Percentiles rank a stretch among this genome's conserved stretches.
phyloP scores from a whole-genome alignment of 371 early-diverging fungal species.

The Gilbertella persicaria region DNA sequence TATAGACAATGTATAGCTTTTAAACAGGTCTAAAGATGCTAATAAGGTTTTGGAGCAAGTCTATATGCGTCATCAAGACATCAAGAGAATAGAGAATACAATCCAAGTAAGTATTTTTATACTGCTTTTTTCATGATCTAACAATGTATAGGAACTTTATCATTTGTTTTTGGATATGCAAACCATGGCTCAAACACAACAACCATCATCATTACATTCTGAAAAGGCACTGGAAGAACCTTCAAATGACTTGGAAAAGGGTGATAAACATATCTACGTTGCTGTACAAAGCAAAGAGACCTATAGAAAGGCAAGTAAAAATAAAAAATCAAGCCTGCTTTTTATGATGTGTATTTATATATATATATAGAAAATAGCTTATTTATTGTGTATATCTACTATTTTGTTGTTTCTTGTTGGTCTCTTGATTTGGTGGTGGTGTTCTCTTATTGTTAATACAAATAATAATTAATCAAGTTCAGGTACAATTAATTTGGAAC shows the following conservation, averaged over 20 bases:
- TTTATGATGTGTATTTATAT: background rate
- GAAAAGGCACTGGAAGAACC: constrained; percentile 60
- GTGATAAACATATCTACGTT: constrained; percentile 58
- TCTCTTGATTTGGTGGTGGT: constrained; percentile 31
- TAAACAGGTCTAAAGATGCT: constrained; percentile 69
- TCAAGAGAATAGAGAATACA: constrained; percentile 76
- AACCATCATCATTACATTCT: constrained; percentile 62
- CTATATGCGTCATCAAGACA: constrained; percentile 75
- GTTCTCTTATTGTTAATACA: constrained; percentile 1
- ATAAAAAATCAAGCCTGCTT: background rate
- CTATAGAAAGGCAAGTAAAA: constrained; percentile 50
- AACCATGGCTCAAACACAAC: constrained; percentile 73
- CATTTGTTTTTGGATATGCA: constrained; percentile 83
- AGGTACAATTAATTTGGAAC: no score
- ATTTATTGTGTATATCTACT: constrained; percentile 36
- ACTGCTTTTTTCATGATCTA: no score
- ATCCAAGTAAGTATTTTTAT: constrained; percentile 53
- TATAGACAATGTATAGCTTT: no score
- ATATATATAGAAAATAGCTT: constrained; percentile 58
- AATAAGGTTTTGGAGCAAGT: constrained; percentile 71
- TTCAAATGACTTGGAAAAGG: constrained; percentile 60
- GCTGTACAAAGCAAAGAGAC: constrained; percentile 65
- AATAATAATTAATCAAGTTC: no score
- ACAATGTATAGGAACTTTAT: constrained; percentile 77
- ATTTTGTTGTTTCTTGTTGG: constrained; percentile 35